phyloP scores from a whole-genome alignment of 495 filamentous ascomycete genomes.

The Trichoderma reesei region DNA sequence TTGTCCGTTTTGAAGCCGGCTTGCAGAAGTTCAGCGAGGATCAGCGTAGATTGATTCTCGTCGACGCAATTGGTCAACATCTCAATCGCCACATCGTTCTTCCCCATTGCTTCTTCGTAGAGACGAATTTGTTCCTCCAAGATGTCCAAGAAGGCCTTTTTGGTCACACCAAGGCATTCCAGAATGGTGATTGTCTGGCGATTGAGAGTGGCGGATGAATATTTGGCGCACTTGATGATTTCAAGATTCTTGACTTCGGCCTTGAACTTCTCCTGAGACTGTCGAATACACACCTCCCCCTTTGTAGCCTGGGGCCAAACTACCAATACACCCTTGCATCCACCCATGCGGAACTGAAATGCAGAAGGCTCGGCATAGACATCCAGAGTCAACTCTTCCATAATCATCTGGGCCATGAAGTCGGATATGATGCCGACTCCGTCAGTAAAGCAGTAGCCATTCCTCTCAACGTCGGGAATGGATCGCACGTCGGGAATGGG shows the following conservation, averaged over 20 bases:
- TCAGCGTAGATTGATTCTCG: slow-evolving; percentile 69
- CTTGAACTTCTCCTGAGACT: slow-evolving; percentile 82
- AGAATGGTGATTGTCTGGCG: slow-evolving; percentile 82
- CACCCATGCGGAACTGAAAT: slow-evolving; percentile 85
- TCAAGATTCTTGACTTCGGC: slow-evolving; percentile 63
- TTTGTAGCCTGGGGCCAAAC: slow-evolving; percentile 51
- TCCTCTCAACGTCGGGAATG: slow-evolving; percentile 56
- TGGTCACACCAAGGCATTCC: slow-evolving; percentile 62
- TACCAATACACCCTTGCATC: slow-evolving; percentile 82
- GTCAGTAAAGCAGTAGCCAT: slow-evolving; percentile 70
- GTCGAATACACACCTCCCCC: slow-evolving; percentile 62
- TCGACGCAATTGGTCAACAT: slow-evolving; percentile 70
- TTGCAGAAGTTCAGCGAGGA: slow-evolving; percentile 60
- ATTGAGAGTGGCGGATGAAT: slow-evolving; percentile 68
- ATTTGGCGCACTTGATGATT: slow-evolving; percentile 71
- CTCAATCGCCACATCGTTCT: slow-evolving; percentile 50
- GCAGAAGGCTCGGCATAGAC: slow-evolving; percentile 53
- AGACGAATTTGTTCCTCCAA: slow-evolving; percentile 51
- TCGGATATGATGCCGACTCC: slow-evolving; percentile 88
- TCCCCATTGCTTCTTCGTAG: slow-evolving; percentile 57
- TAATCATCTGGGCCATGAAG: slow-evolving; percentile 61
- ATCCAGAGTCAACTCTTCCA: slow-evolving; percentile 51
- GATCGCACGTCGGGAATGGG: slow-evolving; percentile 31
- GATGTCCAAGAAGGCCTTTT: slow-evolving; percentile 56
- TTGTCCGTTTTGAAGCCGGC: slow-evolving; percentile 66